Conservation (phyloP, 73 alveolate genomes). For the Breviolum minutum region DNA sequence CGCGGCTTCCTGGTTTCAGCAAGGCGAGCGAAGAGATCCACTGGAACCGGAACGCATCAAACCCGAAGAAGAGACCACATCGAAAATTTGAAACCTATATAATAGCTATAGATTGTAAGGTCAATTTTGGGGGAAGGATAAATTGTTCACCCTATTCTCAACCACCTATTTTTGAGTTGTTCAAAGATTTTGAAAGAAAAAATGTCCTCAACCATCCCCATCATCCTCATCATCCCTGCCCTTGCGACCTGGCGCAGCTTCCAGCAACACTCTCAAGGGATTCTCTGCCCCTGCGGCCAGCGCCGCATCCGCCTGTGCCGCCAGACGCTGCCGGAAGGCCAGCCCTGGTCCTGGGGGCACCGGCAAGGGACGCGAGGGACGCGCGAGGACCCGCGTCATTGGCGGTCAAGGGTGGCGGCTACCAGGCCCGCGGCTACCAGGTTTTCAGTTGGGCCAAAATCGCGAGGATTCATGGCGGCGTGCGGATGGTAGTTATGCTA, state of each 20-base stretch:
- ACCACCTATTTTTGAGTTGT: too few species aligned
- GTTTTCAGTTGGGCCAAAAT: too few species aligned
- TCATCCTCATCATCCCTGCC: background rate
- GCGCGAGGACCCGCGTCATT: background rate
- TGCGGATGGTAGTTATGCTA: too few species aligned
- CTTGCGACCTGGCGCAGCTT: conserved; percentile 5
- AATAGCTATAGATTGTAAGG: background rate
- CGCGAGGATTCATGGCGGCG: too few species aligned
- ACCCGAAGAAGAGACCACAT: too few species aligned
- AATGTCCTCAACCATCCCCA: too few species aligned
- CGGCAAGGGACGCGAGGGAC: background rate
- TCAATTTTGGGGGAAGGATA: too few species aligned
- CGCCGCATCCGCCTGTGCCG: conserved; percentile 37
- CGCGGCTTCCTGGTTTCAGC: background rate
- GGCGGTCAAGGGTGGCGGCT: background rate
- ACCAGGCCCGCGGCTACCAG: too few species aligned
- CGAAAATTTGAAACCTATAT: background rate
- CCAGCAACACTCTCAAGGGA: conserved; percentile 18
- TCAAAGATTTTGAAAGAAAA: too few species aligned
- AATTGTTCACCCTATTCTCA: too few species aligned
- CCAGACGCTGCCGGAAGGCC: conserved; percentile 37
- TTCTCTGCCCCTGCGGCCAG: conserved; percentile 6
- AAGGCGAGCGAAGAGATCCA: too few species aligned
- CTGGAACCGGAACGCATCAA: too few species aligned
- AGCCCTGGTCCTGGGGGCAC: background rate